phyloP scores from a whole-genome alignment of 495 filamentous ascomycete genomes.

The Lepraria neglecta region DNA sequence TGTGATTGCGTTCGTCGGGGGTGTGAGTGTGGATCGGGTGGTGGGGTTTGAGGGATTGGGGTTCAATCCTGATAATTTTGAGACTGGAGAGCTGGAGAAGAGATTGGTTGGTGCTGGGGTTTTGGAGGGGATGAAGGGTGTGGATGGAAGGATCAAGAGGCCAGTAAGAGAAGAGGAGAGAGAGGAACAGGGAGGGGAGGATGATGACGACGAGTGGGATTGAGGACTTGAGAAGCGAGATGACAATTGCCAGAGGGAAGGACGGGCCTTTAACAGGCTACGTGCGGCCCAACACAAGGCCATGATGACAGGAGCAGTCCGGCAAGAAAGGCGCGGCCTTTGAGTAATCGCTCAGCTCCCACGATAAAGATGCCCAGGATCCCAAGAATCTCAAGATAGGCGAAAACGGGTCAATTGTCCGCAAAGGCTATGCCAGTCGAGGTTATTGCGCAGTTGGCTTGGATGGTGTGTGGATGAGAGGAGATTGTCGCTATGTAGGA shows the following conservation, averaged over 20 bases:
- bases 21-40: constrained; percentile 58
- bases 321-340: too few species aligned
- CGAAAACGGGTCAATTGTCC: too few species aligned
- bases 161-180: constrained; percentile 33
- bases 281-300: background rate
- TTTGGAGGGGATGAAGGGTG: constrained; percentile 44
- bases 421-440: too few species aligned
- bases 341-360: background rate
- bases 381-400: background rate
- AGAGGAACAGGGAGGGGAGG: constrained; percentile 43
- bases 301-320: too few species aligned
- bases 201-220: constrained; percentile 63
- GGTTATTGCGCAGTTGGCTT: too few species aligned
- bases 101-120: constrained; percentile 55
- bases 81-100: constrained; percentile 56
- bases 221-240: constrained; percentile 37
- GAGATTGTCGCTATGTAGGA: background rate
- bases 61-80: constrained; percentile 54
- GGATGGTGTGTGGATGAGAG: too few species aligned
- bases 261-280: background rate
- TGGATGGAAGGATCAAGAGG: constrained; percentile 30
- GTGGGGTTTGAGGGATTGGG: constrained; percentile 71
- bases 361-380: background rate
- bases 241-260: too few species aligned
- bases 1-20: constrained; percentile 67